These are phyloP conservation scores for Ambrosiella xylebori DNA, from an alignment of 2,329 filamentous ascomycete genomes.

Conservation along the genomic window DNA sequence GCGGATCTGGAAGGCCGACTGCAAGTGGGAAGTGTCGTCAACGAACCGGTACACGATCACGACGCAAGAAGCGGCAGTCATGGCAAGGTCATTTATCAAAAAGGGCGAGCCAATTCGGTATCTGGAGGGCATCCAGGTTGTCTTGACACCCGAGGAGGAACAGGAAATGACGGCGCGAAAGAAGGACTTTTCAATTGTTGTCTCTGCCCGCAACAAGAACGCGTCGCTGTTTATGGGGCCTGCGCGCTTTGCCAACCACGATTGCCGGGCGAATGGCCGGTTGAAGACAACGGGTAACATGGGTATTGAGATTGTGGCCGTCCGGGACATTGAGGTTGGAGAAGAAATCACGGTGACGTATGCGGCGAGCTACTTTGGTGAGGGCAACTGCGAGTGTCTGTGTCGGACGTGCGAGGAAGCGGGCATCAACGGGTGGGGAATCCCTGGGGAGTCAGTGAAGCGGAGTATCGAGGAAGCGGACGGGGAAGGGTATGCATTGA, in stretches of 20 bases:
- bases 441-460: constrained; percentile 26
- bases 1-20: constrained; percentile 83
- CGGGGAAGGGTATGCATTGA: constrained; percentile 36
- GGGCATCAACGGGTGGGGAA: constrained; percentile 68
- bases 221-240: constrained; percentile 88
- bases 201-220: constrained; percentile 79
- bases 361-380: constrained; percentile 88
- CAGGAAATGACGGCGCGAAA: constrained; percentile 60
- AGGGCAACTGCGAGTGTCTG: constrained; percentile 85
- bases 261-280: constrained; percentile 81
- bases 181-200: constrained; percentile 93
- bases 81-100: constrained; percentile 61
- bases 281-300: constrained; percentile 69
- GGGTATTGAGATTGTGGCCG: constrained; percentile 80
- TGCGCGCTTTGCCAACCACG: constrained; percentile 91
- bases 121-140: constrained; percentile 75
- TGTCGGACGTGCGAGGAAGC: constrained; percentile 71
- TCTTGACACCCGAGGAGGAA: constrained; percentile 85
- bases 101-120: constrained; percentile 81
- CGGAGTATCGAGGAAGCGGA: constrained; percentile 36
- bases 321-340: constrained; percentile 62
- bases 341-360: constrained; percentile 97
- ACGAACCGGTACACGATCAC: constrained; percentile 92
- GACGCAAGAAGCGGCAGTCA: constrained; percentile 74
- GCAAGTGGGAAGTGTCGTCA: constrained; percentile 76